Evolutionary conservation across 148 eudicot species (phyloP), one percentile per base, ranked within the genome.

Genomic region (Heliosperma pusillum): DNA sequence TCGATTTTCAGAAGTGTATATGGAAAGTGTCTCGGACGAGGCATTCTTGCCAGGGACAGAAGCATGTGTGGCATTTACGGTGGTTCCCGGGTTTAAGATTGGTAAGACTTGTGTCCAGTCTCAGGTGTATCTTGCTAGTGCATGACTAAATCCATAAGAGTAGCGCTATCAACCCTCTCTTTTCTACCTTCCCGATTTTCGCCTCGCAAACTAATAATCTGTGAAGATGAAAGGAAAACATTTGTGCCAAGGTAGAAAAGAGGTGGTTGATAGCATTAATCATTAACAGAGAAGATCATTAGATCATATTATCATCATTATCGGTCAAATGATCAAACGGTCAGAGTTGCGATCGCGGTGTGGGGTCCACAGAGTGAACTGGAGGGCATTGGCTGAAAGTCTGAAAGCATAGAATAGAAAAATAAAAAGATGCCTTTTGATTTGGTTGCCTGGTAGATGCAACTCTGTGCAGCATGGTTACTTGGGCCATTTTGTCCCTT

Each of bases 11-110:
- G 99, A 95, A 76, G 91, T 95, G 12, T 92, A 84, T 83, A 95
- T 92, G 99, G 97, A 92, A 77, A 85, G 97, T 45, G 85, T 90
- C 55, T 80, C 79, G 11, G 97, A 92, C 5, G 98, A 95, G 76
- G 87, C 89, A 0, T 90, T 92, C 76, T 64, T 73, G 73, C 71
- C 78, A 10, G 84, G 76, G 27, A 17, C 79, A 1, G 89, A 85
- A 59, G 93, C 96, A 3, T 61, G 66, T 7, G 97, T 90, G 69
- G 96, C 89, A 0, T 92, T 95, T 75, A 86, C 92, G 1, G 99
- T 95, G 22, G 82, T 92, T 64, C 99, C 97, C 0, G 99, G 99
- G 74, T 92, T 95, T 76, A 90, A 82, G 85, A 80, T 95, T 19
- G 89, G 89, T 47, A 87, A 85, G 75, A 89, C 89, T 13, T 85